Base-by-base conservation (phyloP, 768 basidiomycete genomes). In the Tulasnella sp. region DNA sequence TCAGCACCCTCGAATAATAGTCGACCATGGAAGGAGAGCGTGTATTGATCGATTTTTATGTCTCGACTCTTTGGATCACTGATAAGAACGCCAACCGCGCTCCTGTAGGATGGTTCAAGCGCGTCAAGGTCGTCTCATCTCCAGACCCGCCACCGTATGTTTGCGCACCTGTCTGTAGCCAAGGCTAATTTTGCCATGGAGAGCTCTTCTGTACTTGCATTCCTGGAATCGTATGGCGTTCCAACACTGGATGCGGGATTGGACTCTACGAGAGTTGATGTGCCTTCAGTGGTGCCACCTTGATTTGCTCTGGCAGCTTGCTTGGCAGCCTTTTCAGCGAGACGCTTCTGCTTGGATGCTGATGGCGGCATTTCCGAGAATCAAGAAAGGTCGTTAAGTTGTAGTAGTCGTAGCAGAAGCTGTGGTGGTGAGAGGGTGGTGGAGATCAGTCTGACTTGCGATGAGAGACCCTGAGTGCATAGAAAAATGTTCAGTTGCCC, bases 1-100 rank as follows among this genome's bases (percentile, higher is more conserved):
- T 91, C 89, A 4, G 90, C 91, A 67, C 81, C 81, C 77, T 91
- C 90, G 76, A 93, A 86, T 78, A 93, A 67, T 37, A 97, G 86
- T 69, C 97, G 89, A 31, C 97, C 97, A 81, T 99, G 97, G 88
- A 99, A 99, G 2, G 96, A 97, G 42, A 99, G 88, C 0, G 96
- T 97, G 83, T 90, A 99, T 31, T 91, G 87, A 81, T 97, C 95
- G 80, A 99, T 96, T 85, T 98, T 98, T 88, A 99, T 92, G 86
- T 99, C 97, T 75, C 97, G 91, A 71, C 91, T 89, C 83, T 98
- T 96, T 67, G 87, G 83, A 84, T 99, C 97, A 19, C 96, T 97
- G 67, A 95, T 91, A 36, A 99, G 87, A 25, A 98, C 96, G 76
- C 97, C 97, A 34, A 92, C 87, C 22, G 95, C 91, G 80, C 92